Base-by-base conservation (phyloP, 768 basidiomycete genomes). In the Naganishia vaughanmartiniae region DNA sequence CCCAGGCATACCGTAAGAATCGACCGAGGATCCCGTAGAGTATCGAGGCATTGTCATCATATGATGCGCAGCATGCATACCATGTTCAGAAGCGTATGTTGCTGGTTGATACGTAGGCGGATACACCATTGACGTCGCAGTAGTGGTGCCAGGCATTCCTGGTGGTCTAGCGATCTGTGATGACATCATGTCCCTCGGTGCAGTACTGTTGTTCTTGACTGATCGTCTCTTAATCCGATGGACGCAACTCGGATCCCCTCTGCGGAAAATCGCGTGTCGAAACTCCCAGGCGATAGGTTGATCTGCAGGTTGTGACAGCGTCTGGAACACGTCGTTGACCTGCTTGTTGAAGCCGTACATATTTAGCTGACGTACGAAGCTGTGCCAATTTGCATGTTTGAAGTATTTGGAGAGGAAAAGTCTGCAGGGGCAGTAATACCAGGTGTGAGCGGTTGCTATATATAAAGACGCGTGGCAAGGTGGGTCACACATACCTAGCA, bases 371-470 rank as follows among this genome's bases (percentile, higher is more conserved):
- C 92, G 86, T 21, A 94, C 92, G 75, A 96, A 96, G 39, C 89
- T 90, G 69, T 87, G 87, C 82, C 96, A 98, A 80, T 95, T 96
- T 72, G 90, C 88, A 83, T 98, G 96, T 80, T 99, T 99, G 87
- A 97, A 99, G 88, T 90, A 98, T 53, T 88, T 87, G 3, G 92
- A 92, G 9, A 98, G 87, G 36, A 96, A 75, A 12, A 67, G 48
- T 72, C 80, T 79, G 58, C 2, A n/a, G 24, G 30, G 26, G 15
- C 9, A n/a, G 39, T 6, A 0, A 42, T 24, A 9, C 39, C 56
- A 15, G 33, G 51, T 17, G 53, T 19, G 33, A 17, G 48, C 48
- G 24, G 48, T n/a, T 26, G 24, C 31, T n/a, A n/a, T n/a, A 45
- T 34, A 65, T 19, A 21, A 55, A 14, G 46, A 31, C 6, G 17